Percentiles rank a stretch among this genome's conserved stretches.
phyloP scores from a whole-genome alignment of 2,329 filamentous ascomycete species.

The Colletotrichum tofieldiae region DNA sequence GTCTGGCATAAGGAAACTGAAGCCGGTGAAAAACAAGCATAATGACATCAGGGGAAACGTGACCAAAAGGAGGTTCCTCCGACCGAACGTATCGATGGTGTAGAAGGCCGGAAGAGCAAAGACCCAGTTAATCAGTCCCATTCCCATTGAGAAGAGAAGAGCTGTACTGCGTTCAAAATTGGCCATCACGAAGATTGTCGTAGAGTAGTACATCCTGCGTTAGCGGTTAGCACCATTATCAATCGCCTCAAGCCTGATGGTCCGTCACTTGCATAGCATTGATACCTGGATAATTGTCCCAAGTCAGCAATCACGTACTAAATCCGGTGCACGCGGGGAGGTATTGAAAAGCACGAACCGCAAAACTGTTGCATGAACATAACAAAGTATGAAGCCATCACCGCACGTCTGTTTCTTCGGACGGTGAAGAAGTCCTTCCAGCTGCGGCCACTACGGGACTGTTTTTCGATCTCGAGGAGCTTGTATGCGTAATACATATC shows the following conservation, averaged over 20 bases:
- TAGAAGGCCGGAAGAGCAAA: conserved; percentile 72
- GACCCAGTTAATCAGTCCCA: conserved; percentile 71
- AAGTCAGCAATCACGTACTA: not conserved
- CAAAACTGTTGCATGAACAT: conserved; percentile 58
- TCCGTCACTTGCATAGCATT: conserved; percentile 59
- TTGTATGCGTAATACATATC: conserved; percentile 67
- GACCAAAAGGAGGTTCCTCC: conserved; percentile 69
- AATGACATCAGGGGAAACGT: conserved; percentile 72
- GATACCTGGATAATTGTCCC: conserved; percentile 47
- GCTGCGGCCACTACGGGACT: conserved; percentile 49
- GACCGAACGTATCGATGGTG: conserved; percentile 73
- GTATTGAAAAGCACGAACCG: conserved; percentile 33
- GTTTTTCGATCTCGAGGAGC: conserved; percentile 51
- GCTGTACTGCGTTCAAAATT: conserved; percentile 59
- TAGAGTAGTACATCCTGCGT: conserved; percentile 68
- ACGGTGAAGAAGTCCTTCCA: conserved; percentile 57
- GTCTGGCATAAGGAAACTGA: conserved; percentile 61
- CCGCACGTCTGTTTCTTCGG: conserved; percentile 54
- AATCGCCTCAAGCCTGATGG: not conserved
- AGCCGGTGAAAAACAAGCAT: conserved; percentile 68
- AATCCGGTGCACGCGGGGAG: not conserved
- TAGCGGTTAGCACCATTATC: not conserved
- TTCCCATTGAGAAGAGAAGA: conserved; percentile 70
- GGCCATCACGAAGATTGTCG: conserved; percentile 58
- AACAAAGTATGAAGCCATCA: conserved; percentile 55